Evolutionary conservation across 768 basidiomycete genomes (phyloP), one percentile per base, ranked within the genome.

Genomic region (Lentinula sp.): DNA sequence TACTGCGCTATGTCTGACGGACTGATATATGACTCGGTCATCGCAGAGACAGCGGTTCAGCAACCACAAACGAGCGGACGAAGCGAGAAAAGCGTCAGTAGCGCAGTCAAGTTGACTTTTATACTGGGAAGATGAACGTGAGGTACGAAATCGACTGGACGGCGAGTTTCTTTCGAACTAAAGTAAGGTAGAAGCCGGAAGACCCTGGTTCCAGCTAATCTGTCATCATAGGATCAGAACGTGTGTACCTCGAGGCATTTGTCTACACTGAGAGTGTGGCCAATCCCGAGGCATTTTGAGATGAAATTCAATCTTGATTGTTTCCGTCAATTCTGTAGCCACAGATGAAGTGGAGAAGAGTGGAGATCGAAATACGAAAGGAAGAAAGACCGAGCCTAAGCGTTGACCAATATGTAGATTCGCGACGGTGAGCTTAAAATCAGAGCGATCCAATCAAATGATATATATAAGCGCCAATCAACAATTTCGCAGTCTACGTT

Each of bases 1-100:
- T 79, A 87, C 68, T 84, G 80, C 54, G 79, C 78, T 50, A 82
- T 72, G 51, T 85, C 82, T 63, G 85, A 82, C 1, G 86, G 80
- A 46, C 83, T 83, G 49, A 79, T 76, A 0, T 81, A 79, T 70
- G 85, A 86, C 74, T 86, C 86, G 59, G 86, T 85, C 87, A 90
- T 88, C 64, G 62, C 59, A 57, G 53, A 63, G 45, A 46, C 54
- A 51, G 57, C 59, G 62, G 49, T n/a, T 46, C 58, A 43, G 65
- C 65, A 59, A 60, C 53, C 62, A 59, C 63, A 64, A 64, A 60
- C 64, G 63, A 65, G 65, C 64, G 68, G 65, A 70, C 67, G 63
- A 67, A 68, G 68, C 66, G 62, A 64, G 63, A 60, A 52, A 39
- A 51, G 37, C 37, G 37, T 66, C 64, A 62, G 68, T 28, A 61